These are phyloP conservation scores for Leishmania gerbilli DNA, from an alignment of 208 protist genomes.

Conservation along the genomic window DNA sequence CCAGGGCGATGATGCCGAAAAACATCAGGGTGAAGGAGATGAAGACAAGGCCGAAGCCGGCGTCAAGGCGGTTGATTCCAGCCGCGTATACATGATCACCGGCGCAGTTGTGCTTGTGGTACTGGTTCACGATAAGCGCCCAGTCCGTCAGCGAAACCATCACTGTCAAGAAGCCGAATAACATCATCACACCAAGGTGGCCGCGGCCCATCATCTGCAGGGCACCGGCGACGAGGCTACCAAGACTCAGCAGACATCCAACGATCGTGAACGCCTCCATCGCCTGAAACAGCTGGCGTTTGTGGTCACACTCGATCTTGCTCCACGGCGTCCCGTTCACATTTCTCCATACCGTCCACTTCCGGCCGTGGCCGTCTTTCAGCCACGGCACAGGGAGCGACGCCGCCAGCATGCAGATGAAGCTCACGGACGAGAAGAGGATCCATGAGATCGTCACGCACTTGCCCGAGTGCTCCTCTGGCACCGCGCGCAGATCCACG, in stretches of 20 bases:
- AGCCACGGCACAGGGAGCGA: conserved; percentile 49
- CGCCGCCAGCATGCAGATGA: conserved; percentile 47
- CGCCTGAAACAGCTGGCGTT: conserved; percentile 45
- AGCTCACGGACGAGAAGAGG: conserved; percentile 42
- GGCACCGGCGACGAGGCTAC: conserved; percentile 32
- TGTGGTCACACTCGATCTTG: conserved; percentile 41
- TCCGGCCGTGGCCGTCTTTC: conserved; percentile 36
- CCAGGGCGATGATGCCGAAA: conserved; percentile 29
- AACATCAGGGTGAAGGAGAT: conserved; percentile 43
- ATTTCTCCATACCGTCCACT: conserved; percentile 55
- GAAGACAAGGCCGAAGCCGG: conserved; percentile 46
- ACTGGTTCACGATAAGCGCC: conserved; percentile 51
- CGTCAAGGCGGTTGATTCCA: conserved; percentile 47
- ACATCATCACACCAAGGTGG: conserved; percentile 49
- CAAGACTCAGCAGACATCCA: conserved; percentile 34
- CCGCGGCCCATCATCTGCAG: conserved; percentile 37
- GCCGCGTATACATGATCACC: conserved; percentile 29
- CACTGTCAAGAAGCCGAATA: conserved; percentile 28
- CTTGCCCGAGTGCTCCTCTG: conserved; percentile 33
- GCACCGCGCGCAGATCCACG: conserved; percentile 40
- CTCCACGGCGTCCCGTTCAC: conserved; percentile 29
- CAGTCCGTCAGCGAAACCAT: conserved; percentile 36
- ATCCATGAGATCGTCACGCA: conserved; percentile 33
- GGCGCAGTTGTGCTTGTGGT: conserved; percentile 59
- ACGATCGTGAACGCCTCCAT: conserved; percentile 54